Conservation (phyloP, 768 basidiomycete species). For the Lactarius sanguifluus region DNA sequence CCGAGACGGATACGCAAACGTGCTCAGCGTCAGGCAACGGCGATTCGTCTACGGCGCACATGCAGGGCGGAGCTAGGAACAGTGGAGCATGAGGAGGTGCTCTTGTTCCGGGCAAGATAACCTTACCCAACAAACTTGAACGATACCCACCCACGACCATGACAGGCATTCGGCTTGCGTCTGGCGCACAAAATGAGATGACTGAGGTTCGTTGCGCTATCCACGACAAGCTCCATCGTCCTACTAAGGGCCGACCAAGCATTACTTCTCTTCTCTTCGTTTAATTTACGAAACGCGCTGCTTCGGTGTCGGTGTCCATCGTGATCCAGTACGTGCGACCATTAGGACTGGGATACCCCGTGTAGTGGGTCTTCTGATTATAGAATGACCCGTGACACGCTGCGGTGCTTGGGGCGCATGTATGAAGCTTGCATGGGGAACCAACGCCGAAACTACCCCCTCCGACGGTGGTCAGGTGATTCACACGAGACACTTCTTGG, state of each 20-base stretch:
- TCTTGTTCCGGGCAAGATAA: not conserved
- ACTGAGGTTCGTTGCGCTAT: too few species aligned
- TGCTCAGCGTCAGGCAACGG: not conserved
- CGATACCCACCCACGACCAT: not conserved
- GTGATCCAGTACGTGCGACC: not conserved
- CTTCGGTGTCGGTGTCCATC: not conserved
- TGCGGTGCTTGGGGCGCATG: not conserved
- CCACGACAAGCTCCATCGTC: not conserved
- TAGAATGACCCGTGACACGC: not conserved
- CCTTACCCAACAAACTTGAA: not conserved
- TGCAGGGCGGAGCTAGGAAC: not conserved
- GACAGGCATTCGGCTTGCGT: not conserved
- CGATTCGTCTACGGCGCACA: not conserved
- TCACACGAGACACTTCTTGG: not conserved
- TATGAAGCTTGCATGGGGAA: too few species aligned
- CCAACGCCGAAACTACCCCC: not conserved
- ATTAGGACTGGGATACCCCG: not conserved
- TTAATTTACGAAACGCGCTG: not conserved
- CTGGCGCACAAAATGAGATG: not conserved
- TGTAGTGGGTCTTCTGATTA: not conserved
- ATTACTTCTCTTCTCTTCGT: not conserved
- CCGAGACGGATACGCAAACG: not conserved
- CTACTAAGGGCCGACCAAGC: not conserved
- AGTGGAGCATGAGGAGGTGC: not conserved
- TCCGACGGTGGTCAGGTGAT: not conserved